Evolutionary conservation across 176 grass and related monocot genomes (phyloP).

Genomic region (Juncus inflexus): DNA sequence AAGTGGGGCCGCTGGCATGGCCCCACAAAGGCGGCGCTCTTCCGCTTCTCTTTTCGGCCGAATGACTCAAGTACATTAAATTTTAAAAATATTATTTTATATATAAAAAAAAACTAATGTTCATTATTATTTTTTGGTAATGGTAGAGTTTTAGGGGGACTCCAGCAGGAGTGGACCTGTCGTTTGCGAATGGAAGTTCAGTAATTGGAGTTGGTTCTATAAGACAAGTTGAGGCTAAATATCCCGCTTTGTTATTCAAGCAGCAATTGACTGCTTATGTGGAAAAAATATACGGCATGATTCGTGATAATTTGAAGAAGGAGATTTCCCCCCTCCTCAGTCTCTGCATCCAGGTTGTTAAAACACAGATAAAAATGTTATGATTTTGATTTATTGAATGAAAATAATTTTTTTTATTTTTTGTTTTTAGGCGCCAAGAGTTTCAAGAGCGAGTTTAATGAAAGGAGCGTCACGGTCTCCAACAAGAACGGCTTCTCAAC

Average conservation of each 20-base stretch:
- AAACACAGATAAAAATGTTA: no score
- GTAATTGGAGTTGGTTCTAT: constrained; percentile 64
- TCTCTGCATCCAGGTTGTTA: constrained; percentile 84
- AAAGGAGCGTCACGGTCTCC: constrained; percentile 78
- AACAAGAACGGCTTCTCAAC: constrained; percentile 66
- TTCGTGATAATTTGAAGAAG: constrained; percentile 99
- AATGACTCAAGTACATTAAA: constrained; percentile 71
- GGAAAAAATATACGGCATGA: constrained; percentile 99
- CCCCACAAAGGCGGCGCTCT: constrained; percentile 79
- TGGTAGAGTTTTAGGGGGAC: constrained; percentile 90
- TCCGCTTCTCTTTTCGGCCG: constrained; percentile 97
- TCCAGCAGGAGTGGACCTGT: constrained; percentile 87
- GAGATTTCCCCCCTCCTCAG: constrained; percentile 93
- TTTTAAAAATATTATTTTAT: no score
- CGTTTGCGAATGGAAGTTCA: constrained; percentile 78
- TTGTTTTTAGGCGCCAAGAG: constrained; percentile 62
- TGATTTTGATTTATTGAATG: no score
- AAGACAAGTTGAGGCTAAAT: constrained; percentile 96
- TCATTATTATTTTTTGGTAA: constrained; percentile 1
- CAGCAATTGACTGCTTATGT: constrained; percentile 96
- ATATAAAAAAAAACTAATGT: no score
- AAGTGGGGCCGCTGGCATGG: constrained; percentile 85
- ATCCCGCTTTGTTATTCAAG: constrained; percentile 91
- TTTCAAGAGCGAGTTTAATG: constrained; percentile 97
- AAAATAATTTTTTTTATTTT: no score